A percentile compares a stretch with the other conserved stretches of the same genome.
These are phyloP conservation scores for Euphorbia celastroides DNA, from an alignment of 441 rosid genomes.

Conservation along the genomic window DNA sequence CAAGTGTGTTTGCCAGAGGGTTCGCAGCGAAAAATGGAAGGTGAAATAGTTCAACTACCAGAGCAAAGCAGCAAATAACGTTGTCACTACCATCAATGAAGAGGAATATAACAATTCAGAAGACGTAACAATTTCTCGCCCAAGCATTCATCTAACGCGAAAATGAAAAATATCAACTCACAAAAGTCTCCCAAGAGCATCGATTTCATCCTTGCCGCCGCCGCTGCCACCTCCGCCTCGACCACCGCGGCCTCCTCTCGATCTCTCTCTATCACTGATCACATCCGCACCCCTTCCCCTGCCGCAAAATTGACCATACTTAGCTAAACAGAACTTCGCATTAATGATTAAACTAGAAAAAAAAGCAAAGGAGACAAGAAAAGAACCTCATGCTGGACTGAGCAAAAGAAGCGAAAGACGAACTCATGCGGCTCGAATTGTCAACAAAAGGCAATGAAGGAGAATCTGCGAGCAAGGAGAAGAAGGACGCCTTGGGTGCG, in stretches of 20 bases:
- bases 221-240: slow-evolving; percentile 22
- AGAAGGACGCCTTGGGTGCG: slow-evolving; percentile 1
- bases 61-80: not conserved
- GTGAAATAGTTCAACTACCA: not conserved
- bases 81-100: not conserved
- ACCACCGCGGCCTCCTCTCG: slow-evolving; percentile 46
- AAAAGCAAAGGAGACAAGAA: not conserved
- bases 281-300: slow-evolving; percentile 41
- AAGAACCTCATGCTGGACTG: slow-evolving; percentile 43
- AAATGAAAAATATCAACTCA: slow-evolving; percentile 26
- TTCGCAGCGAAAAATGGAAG: not conserved
- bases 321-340: not conserved
- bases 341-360: not conserved
- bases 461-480: slow-evolving; percentile 16
- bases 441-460: slow-evolving; percentile 23
- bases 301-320: slow-evolving; percentile 5
- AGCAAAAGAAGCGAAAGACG: slow-evolving; percentile 38
- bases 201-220: slow-evolving; percentile 56
- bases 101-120: too few relatives aligned
- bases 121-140: not conserved
- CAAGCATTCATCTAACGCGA: not conserved
- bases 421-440: slow-evolving; percentile 19
- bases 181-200: slow-evolving; percentile 89
- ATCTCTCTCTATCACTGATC: slow-evolving; percentile 35
- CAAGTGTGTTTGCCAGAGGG: not conserved